Evolutionary conservation across 257 asterid species (phyloP), one percentile per base, ranked within the genome.

Genomic region (Capsicum pubescens): DNA sequence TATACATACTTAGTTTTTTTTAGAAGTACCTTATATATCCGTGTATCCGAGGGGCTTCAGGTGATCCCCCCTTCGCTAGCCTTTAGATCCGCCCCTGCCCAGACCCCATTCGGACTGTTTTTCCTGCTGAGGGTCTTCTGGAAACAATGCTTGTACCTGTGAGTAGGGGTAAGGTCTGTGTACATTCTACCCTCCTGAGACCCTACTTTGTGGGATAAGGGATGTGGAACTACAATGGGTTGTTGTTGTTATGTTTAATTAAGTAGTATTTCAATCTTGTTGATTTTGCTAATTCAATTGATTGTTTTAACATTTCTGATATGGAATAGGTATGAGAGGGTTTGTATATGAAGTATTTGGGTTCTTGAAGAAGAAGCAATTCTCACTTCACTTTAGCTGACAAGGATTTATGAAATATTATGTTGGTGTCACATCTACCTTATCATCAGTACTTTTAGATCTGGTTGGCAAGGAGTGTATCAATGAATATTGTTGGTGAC

Each of bases 401-500:
- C 86, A 87, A 91, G 88, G 89, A 85, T 83, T 85, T 86, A 82
- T 87, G 89, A 82, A 86, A 87, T 88, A 85, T 79, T 90, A 84
- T 86, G 50, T 84, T 78, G 84, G 81, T 82, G 71, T 82, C 52
- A 83, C 79, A 44, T 76, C 32, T 88, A 81, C 88, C 91, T 90
- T 90, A 83, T 85, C 88, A 70, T 83, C 85, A 80, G 84, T 86
- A 82, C 80, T 87, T 89, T 87, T 88, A 88, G 59, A 88, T 90
- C 89, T 92, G 88, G 88, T 86, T 83, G 84, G 82, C 89, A 88
- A 92, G 93, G 85, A 83, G 90, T 81, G 57, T 81, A 87, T 87
- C 91, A 26, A 94, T 92, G 98, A 89, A 86, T 85, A 86, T 84
- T 63, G 90, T 86, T 87, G 92, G 83, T 78, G 86, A 85, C 56